phyloP scores from a whole-genome alignment of 805 yeast genomes.

The Schizosaccharomyces cryophilus region DNA sequence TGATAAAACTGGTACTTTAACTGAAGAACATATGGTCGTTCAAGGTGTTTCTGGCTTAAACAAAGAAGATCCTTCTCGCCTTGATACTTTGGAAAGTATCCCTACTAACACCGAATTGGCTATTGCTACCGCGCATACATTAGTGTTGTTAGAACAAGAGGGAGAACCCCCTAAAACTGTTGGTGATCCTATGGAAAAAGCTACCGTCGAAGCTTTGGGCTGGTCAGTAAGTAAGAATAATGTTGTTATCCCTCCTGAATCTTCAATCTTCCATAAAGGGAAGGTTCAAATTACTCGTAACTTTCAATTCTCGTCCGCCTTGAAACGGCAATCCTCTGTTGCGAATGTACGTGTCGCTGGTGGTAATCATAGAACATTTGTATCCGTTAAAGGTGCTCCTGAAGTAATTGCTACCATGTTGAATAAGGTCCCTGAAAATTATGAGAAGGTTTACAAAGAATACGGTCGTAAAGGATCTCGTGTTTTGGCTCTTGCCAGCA shows the following conservation, averaged over 20 bases:
- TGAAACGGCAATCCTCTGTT: constrained; percentile 81
- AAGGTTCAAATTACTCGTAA: constrained; percentile 62
- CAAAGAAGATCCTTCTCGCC: constrained; percentile 16
- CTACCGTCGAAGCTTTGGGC: constrained; percentile 63
- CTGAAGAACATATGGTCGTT: constrained; percentile 86
- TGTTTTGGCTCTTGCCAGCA: constrained; percentile 85
- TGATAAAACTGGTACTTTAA: constrained; percentile 92
- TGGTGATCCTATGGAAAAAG: constrained; percentile 98
- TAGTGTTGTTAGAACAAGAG: constrained; percentile 64
- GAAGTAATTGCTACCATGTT: constrained; percentile 75
- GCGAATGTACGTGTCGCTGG: constrained; percentile 26
- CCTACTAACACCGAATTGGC: constrained; percentile 46
- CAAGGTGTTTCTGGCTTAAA: constrained; percentile 81
- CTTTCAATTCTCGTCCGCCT: constrained; percentile 87
- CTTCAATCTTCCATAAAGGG: constrained; percentile 11
- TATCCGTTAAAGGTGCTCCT: constrained; percentile 93
- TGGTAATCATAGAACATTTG: constrained; percentile 28
- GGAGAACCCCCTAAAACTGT: constrained; percentile 55
- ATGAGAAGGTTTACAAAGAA: constrained; percentile 66
- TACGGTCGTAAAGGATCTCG: constrained; percentile 91
- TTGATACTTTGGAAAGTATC: constrained; percentile 33
- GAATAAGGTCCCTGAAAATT: constrained; percentile 40
- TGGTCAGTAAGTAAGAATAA: constrained; percentile 57
- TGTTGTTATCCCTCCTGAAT: constrained; percentile 6
- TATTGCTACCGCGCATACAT: constrained; percentile 87